Base-by-base conservation (phyloP, 768 basidiomycete genomes). In the Trametes elegans region DNA sequence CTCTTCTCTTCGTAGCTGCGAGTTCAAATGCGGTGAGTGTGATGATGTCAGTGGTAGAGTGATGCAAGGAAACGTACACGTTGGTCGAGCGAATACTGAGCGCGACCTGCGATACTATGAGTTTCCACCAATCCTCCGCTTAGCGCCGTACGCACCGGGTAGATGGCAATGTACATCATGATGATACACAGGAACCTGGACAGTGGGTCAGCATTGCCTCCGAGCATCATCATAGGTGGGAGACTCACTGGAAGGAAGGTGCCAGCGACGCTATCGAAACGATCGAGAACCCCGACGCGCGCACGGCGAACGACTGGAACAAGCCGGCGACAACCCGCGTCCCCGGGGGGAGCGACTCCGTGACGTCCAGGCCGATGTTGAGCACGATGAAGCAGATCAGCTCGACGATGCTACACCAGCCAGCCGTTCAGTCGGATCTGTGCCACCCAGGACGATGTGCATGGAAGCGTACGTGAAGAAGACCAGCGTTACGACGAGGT, bases 141-240 rank as follows among this genome's bases (percentile, higher is more conserved):
- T 1, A 41, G 10, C 27, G 16, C 9, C 18, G 62, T 56, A 24
- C 57, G 23, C 21, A 66, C 63, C 29, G 39, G 47, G 70, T 79
- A 66, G 60, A 83, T 74, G 28, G 80, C 78, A 48, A 84, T 82
- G 57, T 82, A 84, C 88, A 89, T 91, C 87, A 93, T 85, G 55
- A 89, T 79, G 7, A 87, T 77, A 62, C 88, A 88, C 1, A 90
- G 65, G 35, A 90, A 84, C 58, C 83, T 65, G 40, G 7, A 7
- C 3, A 51, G 2, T 11, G 4, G 13, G 26, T 49, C 21, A 49
- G 24, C 8, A 10, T 14, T 5, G 5, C 16, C 27, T 16, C 5
- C 6, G 39, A 18, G 45, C 43, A n/a, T 16, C 18, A 29, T 40
- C 9, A 39, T 5, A 45, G 8, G 18, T 43, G 11, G 10, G 18